Conservation (phyloP, 2,329 filamentous ascomycete species). For the Thielaviopsis populi region DNA sequence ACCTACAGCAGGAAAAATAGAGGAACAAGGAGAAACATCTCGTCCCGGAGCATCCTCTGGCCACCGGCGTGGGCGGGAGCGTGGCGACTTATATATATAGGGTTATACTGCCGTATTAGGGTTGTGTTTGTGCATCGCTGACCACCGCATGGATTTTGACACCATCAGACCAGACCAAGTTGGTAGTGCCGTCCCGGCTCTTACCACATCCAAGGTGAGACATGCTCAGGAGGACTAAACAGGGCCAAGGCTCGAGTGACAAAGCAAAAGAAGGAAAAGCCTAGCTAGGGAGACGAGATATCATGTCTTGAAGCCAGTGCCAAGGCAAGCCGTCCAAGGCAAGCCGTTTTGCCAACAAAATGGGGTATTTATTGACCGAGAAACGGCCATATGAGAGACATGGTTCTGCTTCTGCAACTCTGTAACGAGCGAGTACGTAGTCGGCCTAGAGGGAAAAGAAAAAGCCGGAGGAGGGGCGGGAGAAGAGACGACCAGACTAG, state of each 20-base stretch:
- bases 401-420: not conserved
- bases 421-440: not conserved
- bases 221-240: not conserved
- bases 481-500: not conserved
- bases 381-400: conserved; percentile 1
- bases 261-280: not conserved
- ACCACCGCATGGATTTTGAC: not conserved
- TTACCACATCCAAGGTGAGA: not conserved
- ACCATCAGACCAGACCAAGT: not conserved
- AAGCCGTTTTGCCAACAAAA: not conserved
- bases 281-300: not conserved
- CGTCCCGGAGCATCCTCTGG: not conserved
- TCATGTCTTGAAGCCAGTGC: not conserved
- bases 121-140: not conserved
- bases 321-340: not conserved
- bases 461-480: too few species aligned
- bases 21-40: not conserved
- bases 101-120: not conserved
- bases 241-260: not conserved
- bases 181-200: not conserved
- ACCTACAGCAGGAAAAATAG: too few species aligned
- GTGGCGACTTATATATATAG: not conserved
- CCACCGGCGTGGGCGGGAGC: not conserved
- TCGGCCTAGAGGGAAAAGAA: not conserved
- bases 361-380: conserved; percentile 2